Percentiles rank a stretch among this genome's conserved stretches.
These are phyloP conservation scores for Yarrowia deformans DNA, from an alignment of 805 yeast genomes.

Conservation along the genomic window DNA sequence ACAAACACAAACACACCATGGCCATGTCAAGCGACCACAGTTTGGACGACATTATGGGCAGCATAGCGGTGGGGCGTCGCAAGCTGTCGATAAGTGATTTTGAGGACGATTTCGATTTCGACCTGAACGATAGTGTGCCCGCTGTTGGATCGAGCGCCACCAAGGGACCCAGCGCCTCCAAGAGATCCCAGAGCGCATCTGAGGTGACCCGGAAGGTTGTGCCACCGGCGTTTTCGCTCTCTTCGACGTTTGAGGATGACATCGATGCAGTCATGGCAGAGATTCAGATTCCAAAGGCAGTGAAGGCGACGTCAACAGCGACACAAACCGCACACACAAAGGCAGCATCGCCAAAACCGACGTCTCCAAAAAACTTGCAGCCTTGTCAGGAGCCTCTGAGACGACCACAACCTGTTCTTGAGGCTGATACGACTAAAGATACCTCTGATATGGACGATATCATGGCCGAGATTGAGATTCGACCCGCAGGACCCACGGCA, in stretches of 20 bases:
- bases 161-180: neutral
- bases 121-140: neutral
- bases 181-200: neutral
- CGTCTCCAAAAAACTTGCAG: too few species aligned
- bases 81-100: conserved; percentile 2
- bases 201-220: neutral
- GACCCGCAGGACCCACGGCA: neutral
- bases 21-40: conserved; percentile 16
- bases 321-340: neutral
- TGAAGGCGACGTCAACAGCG: neutral
- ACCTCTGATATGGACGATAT: conserved; percentile 1
- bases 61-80: conserved; percentile 11
- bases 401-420: neutral
- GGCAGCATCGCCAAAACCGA: too few species aligned
- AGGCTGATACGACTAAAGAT: neutral
- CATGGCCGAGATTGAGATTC: neutral
- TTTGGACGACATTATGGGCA: conserved; percentile 30
- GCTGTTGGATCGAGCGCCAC: too few species aligned
- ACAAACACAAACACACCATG: conserved; percentile 18
- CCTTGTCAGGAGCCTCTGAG: neutral
- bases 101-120: conserved; percentile 6
- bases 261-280: conserved; percentile 27
- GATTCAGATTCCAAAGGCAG: neutral
- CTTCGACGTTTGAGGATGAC: conserved; percentile 26
- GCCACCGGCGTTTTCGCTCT: neutral